Conservation (phyloP, 306 rosid species). For the Vachellia collinsii region DNA sequence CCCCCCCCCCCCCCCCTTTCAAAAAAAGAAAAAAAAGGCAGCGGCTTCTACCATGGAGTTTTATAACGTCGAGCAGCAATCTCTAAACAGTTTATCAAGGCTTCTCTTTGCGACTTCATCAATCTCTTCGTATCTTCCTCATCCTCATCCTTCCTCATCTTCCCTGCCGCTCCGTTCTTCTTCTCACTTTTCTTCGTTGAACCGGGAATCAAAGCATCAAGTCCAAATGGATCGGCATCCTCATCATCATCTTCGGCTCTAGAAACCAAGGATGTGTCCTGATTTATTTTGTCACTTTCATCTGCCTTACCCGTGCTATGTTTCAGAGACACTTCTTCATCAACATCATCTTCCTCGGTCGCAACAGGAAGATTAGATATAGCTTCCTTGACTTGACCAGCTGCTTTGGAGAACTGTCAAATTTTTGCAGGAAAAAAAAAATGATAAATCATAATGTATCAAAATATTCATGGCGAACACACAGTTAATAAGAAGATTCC, state of each 20-base stretch:
- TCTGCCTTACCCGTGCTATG: conserved; percentile 39
- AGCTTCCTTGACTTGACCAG: conserved; percentile 73
- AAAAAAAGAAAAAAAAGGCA: not conserved
- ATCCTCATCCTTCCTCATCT: conserved; percentile 53
- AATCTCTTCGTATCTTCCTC: conserved; percentile 71
- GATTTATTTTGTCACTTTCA: conserved; percentile 43
- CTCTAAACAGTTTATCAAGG: conserved; percentile 80
- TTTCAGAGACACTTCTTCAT: conserved; percentile 68
- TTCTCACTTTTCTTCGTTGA: conserved; percentile 65
- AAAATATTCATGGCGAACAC: not conserved
- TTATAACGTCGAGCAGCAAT: conserved; percentile 87
- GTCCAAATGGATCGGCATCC: conserved; percentile 90
- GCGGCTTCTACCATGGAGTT: conserved; percentile 66
- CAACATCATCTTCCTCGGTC: conserved; percentile 70
- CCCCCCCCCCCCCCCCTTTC: no score
- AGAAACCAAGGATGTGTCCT: conserved; percentile 22
- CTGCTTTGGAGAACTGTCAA: conserved; percentile 80
- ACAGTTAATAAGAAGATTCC: conserved; percentile 20
- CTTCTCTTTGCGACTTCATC: conserved; percentile 76
- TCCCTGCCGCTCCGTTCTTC: conserved; percentile 56
- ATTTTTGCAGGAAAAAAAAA: conserved; percentile 31
- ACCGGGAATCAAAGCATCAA: conserved; percentile 73
- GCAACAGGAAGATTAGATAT: conserved; percentile 81
- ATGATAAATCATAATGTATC: conserved; percentile 15
- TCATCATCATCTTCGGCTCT: conserved; percentile 44